A percentile compares a stretch with the other conserved stretches of the same genome.
Conservation (phyloP, 192 early-diverging fungal genomes). For the Coemansia sp. region DNA sequence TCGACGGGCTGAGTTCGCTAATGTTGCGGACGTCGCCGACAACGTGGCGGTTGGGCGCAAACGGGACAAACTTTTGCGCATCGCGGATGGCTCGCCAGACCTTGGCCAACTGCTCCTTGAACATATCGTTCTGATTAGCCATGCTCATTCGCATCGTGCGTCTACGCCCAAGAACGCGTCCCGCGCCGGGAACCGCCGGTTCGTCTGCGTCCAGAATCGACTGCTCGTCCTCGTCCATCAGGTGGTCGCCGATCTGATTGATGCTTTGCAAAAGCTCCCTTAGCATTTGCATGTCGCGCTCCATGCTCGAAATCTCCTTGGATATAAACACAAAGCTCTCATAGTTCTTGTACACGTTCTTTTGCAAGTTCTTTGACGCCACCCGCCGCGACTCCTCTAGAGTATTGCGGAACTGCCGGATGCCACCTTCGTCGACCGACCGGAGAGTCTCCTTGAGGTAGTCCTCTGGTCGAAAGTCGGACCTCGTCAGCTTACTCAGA, state of each 20-base stretch:
- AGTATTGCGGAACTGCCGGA: conserved; percentile 53
- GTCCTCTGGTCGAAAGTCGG: conserved; percentile 43
- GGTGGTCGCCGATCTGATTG: conserved; percentile 58
- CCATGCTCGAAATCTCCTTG: conserved; percentile 73
- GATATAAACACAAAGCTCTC: conserved; percentile 74
- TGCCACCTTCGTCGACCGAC: conserved; percentile 24
- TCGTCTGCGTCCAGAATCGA: conserved; percentile 25
- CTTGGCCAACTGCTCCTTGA: conserved; percentile 53
- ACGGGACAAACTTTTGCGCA: conserved; percentile 65
- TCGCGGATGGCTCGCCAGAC: conserved; percentile 52
- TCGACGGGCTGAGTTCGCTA: conserved; percentile 76
- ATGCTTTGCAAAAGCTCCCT: conserved; percentile 62
- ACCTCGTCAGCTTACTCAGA: conserved; percentile 35
- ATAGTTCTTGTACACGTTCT: conserved; percentile 74
- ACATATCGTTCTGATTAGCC: conserved; percentile 55
- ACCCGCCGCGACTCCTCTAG: conserved; percentile 60
- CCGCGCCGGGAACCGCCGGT: background rate
- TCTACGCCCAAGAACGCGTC: conserved; percentile 25
- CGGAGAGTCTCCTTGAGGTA: conserved; percentile 43
- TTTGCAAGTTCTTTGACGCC: conserved; percentile 62
- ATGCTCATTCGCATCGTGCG: conserved; percentile 56
- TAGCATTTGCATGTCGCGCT: conserved; percentile 67
- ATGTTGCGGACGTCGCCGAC: conserved; percentile 71
- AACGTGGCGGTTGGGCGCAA: conserved; percentile 67
- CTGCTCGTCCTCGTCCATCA: conserved; percentile 51